A percentile compares a stretch with the other conserved stretches of the same genome.
Evolutionary conservation across 2,329 filamentous ascomycete species (phyloP).

Genomic region (Fusarium sp.): DNA sequence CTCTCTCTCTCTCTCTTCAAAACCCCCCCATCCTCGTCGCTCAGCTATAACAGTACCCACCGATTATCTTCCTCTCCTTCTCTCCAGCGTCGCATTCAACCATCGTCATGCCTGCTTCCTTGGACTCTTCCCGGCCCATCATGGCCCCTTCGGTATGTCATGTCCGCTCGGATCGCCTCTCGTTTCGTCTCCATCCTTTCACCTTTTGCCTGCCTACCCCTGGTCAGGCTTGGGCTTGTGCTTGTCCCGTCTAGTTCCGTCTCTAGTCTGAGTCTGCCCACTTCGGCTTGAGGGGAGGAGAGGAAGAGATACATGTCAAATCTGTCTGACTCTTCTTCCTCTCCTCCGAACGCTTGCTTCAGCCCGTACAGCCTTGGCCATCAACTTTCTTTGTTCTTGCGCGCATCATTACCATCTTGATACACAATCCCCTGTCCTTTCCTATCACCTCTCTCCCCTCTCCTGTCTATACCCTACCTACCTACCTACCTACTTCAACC

Average conservation of each 20-base stretch:
- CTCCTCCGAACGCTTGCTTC: slow-evolving; percentile 29
- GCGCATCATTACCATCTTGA: slow-evolving; percentile 29
- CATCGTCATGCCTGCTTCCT: slow-evolving; percentile 62
- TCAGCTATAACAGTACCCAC: slow-evolving; percentile 18
- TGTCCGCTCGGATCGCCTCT: slow-evolving; percentile 30
- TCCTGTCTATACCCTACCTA: too few relatives aligned
- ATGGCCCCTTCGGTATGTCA: slow-evolving; percentile 69
- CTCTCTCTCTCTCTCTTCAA: not conserved
- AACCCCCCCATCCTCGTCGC: slow-evolving; percentile 3
- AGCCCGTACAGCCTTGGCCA: slow-evolving; percentile 26
- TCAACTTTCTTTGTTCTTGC: slow-evolving; percentile 25
- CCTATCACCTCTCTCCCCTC: not conserved
- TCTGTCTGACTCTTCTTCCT: slow-evolving; percentile 16
- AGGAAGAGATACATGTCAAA: not conserved
- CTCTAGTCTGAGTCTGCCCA: slow-evolving; percentile 30
- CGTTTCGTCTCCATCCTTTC: not conserved
- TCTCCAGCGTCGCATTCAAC: slow-evolving; percentile 33
- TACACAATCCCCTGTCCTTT: slow-evolving; percentile 29
- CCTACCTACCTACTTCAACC: slow-evolving; percentile 10
- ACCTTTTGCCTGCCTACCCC: slow-evolving; percentile 14
- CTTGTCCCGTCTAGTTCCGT: slow-evolving; percentile 25
- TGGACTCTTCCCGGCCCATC: slow-evolving; percentile 69
- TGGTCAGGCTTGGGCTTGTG: slow-evolving; percentile 3
- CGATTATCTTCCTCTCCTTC: not conserved
- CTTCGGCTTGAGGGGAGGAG: slow-evolving; percentile 17